These are phyloP conservation scores for Sicyos baderoa DNA, from an alignment of 306 rosid species.

Conservation along the genomic window DNA sequence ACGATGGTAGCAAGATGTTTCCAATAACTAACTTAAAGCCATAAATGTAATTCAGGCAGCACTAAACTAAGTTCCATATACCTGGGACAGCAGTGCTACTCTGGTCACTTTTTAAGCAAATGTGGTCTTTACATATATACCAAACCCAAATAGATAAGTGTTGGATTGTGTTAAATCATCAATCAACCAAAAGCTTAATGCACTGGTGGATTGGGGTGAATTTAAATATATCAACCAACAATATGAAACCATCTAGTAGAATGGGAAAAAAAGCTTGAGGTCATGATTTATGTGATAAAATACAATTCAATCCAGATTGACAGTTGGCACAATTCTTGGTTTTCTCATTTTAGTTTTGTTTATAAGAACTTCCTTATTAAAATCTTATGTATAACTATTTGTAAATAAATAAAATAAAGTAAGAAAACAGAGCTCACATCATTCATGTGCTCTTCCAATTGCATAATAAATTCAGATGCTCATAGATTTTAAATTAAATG, in stretches of 20 bases:
- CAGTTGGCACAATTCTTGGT: neutral
- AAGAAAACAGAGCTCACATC: neutral
- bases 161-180: no score
- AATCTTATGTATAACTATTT: neutral
- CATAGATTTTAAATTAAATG: neutral
- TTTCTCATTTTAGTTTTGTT: neutral
- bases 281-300: neutral
- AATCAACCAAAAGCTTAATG: no score
- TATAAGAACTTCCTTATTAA: no score
- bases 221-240: no score
- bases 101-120: slow-evolving; percentile 7
- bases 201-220: no score
- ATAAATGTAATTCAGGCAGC: neutral
- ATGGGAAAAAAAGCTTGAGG: neutral
- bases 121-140: neutral
- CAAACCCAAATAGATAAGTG: neutral
- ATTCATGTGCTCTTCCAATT: neutral
- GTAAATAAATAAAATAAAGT: neutral
- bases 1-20: neutral
- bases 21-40: neutral
- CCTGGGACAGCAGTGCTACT: neutral
- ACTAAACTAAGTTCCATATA: neutral
- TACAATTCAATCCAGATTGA: neutral
- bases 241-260: neutral
- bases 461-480: neutral